Evolutionary conservation across 2,329 filamentous ascomycete genomes (phyloP).

Genomic region (Colletotrichum filicis): DNA sequence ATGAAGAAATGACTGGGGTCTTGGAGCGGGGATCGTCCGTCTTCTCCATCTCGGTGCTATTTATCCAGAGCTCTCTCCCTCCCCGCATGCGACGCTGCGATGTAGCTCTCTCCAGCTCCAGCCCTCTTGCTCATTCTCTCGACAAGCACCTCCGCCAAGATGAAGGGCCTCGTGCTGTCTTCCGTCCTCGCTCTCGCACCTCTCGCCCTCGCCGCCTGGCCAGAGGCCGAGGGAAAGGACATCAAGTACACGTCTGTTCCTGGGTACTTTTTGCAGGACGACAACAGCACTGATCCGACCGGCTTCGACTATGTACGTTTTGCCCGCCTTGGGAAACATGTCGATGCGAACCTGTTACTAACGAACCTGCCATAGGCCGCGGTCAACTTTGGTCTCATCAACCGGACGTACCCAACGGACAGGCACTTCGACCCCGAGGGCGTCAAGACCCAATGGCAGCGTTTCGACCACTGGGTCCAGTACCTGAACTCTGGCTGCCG

Average conservation of each 20-base stretch:
- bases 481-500: slow-evolving; percentile 58
- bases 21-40: slow-evolving; percentile 9
- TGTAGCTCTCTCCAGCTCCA: slow-evolving; percentile 7
- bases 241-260: slow-evolving; percentile 70
- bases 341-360: neutral
- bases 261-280: slow-evolving; percentile 74
- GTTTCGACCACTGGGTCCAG: slow-evolving; percentile 68
- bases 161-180: slow-evolving; percentile 46
- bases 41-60: slow-evolving; percentile 17
- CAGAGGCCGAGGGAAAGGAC: slow-evolving; percentile 48
- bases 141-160: slow-evolving; percentile 39
- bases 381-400: slow-evolving; percentile 73
- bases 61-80: slow-evolving; percentile 24
- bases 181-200: slow-evolving; percentile 44
- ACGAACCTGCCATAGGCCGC: slow-evolving; percentile 55
- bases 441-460: slow-evolving; percentile 70
- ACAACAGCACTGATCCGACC: slow-evolving; percentile 62
- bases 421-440: slow-evolving; percentile 48
- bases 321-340: neutral
- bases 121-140: slow-evolving; percentile 4
- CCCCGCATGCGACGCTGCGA: slow-evolving; percentile 20
- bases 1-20: slow-evolving; percentile 8
- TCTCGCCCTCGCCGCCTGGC: slow-evolving; percentile 43
- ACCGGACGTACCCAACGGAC: slow-evolving; percentile 70
- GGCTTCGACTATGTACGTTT: slow-evolving; percentile 72